Conservation (phyloP, 2,329 filamentous ascomycete species). For the Pyricularia sp. region DNA sequence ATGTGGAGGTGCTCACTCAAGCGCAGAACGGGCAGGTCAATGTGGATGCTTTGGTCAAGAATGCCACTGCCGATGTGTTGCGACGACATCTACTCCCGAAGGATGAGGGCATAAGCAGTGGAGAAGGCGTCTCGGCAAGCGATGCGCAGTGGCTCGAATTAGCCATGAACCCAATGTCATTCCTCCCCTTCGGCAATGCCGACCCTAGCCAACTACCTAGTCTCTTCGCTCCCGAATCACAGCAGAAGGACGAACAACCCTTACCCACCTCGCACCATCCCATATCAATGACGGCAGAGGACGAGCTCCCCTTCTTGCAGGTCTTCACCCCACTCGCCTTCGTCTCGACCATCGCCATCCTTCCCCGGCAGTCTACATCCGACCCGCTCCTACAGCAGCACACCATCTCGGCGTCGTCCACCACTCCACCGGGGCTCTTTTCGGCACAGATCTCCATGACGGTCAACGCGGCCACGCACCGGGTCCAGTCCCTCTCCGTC, state of each 20-base stretch:
- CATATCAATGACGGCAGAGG: slow-evolving; percentile 47
- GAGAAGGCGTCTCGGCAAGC: slow-evolving; percentile 9
- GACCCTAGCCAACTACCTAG: slow-evolving; percentile 14
- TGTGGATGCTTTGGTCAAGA: slow-evolving; percentile 11
- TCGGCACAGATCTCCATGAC: slow-evolving; percentile 46
- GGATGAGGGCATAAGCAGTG: slow-evolving; percentile 13
- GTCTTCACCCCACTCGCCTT: slow-evolving; percentile 62
- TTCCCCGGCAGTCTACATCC: slow-evolving; percentile 23
- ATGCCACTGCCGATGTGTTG: slow-evolving; percentile 30
- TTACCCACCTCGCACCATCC: slow-evolving; percentile 56
- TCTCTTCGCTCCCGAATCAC: slow-evolving; percentile 13
- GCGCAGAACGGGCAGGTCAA: slow-evolving; percentile 27
- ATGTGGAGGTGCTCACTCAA: slow-evolving; percentile 45
- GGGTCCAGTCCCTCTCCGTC: slow-evolving; percentile 43
- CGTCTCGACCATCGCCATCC: slow-evolving; percentile 39
- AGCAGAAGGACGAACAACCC: slow-evolving; percentile 21
- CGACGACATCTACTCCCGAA: slow-evolving; percentile 30
- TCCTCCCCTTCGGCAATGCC: slow-evolving; percentile 40
- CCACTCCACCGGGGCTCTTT: slow-evolving; percentile 44
- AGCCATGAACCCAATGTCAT: slow-evolving; percentile 39
- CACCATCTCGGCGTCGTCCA: slow-evolving; percentile 40
- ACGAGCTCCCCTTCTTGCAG: slow-evolving; percentile 61
- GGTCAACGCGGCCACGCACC: slow-evolving; percentile 42
- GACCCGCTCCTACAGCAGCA: slow-evolving; percentile 41
- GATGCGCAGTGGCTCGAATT: slow-evolving; percentile 35